Base-by-base conservation (phyloP, 2,329 filamentous ascomycete species). In the Venturia asperata region DNA sequence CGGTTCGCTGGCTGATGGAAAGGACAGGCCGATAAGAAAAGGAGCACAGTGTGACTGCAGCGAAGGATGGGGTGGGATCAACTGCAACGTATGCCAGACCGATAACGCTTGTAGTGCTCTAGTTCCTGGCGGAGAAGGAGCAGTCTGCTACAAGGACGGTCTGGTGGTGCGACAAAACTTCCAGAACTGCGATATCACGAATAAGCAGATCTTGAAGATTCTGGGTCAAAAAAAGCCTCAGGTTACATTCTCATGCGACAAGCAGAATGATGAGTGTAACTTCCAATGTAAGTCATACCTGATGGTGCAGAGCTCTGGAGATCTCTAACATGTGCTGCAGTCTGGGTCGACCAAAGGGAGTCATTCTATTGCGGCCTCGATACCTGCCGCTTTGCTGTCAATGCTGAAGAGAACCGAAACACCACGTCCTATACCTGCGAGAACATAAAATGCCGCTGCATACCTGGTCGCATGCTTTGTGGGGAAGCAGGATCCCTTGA, bases 121-220 rank as follows among this genome's bases (percentile, higher is more conserved):
- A 77, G 96, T 96, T 87, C 90, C 91, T 4, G 86, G 88, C 17
- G 85, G 85, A 3, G 84, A 91, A 67, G 91, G 88, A 58, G 94
- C 92, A 41, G 87, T 96, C 13, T 99, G 94, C 79, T 97, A 97
- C 75, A 88, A 90, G 72, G 88, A 93, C 70, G 93, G 93, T 58
- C 86, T 96, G 70, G 88, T 95, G 13, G 88, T 97, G 68, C 92
- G 94, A 71, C 87, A 95, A 77, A 99, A 97, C 79, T 93, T 92
- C 78, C 95, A 99, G 78, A 94, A 96, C 80, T 99, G 94, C 78
- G 91, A 95, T 76, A 94, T 99, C 69, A 97, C 92, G 65, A 99
- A 99, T 79, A 85, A 86, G 76, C 94, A 96, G 80, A 99, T 99
- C 72, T 81, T 93, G 65, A 87, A 92, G 68, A 87, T 93, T 73